Evolutionary conservation across 2,329 filamentous ascomycete genomes (phyloP).

Genomic region (Cladosporium sp.): DNA sequence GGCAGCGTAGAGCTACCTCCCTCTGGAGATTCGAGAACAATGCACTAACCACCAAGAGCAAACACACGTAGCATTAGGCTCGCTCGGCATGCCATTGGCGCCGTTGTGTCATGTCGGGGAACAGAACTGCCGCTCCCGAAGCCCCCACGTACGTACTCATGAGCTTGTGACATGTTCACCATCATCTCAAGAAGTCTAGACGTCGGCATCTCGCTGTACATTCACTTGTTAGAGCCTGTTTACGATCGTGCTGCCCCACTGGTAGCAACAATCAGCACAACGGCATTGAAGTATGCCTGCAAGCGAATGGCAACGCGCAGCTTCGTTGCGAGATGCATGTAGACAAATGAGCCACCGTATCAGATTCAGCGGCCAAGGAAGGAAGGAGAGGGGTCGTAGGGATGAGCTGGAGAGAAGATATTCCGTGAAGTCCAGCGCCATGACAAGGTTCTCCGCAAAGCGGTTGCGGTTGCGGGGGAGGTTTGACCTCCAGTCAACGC

Average conservation of each 20-base stretch:
- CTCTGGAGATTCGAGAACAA: too few relatives aligned
- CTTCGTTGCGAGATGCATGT: not conserved
- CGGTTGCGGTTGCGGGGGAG: slow-evolving; percentile 1
- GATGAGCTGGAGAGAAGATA: slow-evolving; percentile 9
- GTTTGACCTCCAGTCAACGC: not conserved
- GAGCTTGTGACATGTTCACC: not conserved
- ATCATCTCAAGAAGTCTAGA: not conserved
- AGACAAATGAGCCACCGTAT: not conserved
- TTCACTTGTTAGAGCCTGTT: not conserved
- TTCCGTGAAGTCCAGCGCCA: slow-evolving; percentile 1
- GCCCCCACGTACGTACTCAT: not conserved
- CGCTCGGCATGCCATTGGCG: not conserved
- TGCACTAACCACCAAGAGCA: not conserved
- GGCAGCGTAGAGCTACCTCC: too few relatives aligned
- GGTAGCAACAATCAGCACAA: not conserved
- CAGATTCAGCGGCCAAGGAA: not conserved
- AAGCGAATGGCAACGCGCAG: not conserved
- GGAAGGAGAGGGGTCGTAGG: not conserved
- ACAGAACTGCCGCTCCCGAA: not conserved
- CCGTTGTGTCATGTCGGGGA: not conserved
- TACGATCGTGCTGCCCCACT: not conserved
- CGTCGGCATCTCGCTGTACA: not conserved
- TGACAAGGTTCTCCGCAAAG: slow-evolving; percentile 12
- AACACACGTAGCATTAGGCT: not conserved
- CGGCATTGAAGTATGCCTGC: not conserved